These are phyloP conservation scores for Venturia carpophila DNA, from an alignment of 2,329 filamentous ascomycete species.

Conservation along the genomic window DNA sequence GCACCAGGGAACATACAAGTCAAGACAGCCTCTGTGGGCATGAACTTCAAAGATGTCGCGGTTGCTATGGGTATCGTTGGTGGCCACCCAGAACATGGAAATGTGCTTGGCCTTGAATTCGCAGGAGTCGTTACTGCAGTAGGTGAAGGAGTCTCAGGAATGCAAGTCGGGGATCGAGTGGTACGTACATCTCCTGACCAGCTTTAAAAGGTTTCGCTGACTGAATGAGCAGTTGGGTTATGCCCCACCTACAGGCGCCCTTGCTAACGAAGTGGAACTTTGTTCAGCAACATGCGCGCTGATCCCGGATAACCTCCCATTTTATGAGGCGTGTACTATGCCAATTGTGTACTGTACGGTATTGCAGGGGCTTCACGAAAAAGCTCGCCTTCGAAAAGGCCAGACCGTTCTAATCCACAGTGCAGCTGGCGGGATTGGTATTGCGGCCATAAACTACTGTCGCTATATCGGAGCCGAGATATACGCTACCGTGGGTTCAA, in stretches of 20 bases:
- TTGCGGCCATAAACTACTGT: slow-evolving; percentile 27
- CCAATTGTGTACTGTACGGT: slow-evolving; percentile 24
- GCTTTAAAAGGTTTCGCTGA: no score
- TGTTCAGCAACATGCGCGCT: background rate
- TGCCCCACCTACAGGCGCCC: no score
- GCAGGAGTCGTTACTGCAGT: slow-evolving; percentile 12
- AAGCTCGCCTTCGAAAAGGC: slow-evolving; percentile 26
- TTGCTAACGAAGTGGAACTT: no score
- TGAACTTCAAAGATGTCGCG: slow-evolving; percentile 10
- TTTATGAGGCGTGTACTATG: slow-evolving; percentile 23
- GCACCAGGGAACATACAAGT: background rate
- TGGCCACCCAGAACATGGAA: slow-evolving; percentile 29
- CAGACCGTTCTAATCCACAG: slow-evolving; percentile 29
- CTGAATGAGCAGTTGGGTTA: no score
- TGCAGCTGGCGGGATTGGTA: slow-evolving; percentile 26
- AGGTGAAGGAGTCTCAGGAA: slow-evolving; percentile 7
- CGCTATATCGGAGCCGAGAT: slow-evolving; percentile 24
- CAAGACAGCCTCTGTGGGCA: background rate
- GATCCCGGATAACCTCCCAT: slow-evolving; percentile 20
- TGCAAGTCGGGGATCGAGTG: slow-evolving; percentile 15
- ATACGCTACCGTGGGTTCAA: slow-evolving; percentile 25
- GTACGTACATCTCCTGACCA: slow-evolving; percentile 9
- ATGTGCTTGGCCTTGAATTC: background rate
- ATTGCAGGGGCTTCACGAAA: slow-evolving; percentile 26
- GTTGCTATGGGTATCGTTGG: slow-evolving; percentile 2